Evolutionary conservation across 108 stramenopile species (phyloP).

Genomic region (Nannochloropsis oceanica): DNA sequence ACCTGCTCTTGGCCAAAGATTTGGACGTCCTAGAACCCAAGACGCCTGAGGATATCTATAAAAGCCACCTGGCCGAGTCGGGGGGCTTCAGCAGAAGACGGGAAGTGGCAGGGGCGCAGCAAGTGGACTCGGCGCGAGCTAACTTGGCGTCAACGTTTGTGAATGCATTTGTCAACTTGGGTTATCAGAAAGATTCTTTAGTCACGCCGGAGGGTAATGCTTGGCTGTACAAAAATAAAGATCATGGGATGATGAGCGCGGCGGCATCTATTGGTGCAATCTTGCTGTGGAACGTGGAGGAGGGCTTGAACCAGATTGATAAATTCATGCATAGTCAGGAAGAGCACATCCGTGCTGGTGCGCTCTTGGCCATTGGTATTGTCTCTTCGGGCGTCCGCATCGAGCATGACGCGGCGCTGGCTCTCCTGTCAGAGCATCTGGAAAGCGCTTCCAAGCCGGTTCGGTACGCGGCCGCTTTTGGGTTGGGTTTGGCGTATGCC

Average conservation of each 20-base stretch:
- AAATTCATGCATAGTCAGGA: conserved; percentile 89
- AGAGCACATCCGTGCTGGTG: conserved; percentile 92
- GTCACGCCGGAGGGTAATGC: conserved; percentile 3
- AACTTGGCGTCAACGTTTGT: conserved; percentile 97
- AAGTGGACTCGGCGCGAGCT: conserved; percentile 90
- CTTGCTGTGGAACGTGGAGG: conserved; percentile 96
- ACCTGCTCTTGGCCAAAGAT: conserved; percentile 51
- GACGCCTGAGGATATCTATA: conserved; percentile 97
- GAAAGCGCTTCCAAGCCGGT: conserved; percentile 40
- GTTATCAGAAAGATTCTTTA: conserved; percentile 70
- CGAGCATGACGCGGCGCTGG: conserved; percentile 91
- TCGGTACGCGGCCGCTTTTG: conserved; percentile 73
- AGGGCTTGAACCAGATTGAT: conserved; percentile 93
- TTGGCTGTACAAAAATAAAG: conserved; percentile 74
- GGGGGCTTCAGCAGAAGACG: conserved; percentile 67
- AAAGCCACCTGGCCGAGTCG: conserved; percentile 89
- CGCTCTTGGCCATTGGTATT: conserved; percentile 89
- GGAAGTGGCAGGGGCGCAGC: conserved; percentile 37
- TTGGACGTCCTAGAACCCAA: conserved; percentile 88
- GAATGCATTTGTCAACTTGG: conserved; percentile 97
- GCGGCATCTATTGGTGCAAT: conserved; percentile 90
- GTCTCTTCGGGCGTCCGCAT: conserved; percentile 76
- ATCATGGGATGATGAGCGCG: conserved; percentile 93
- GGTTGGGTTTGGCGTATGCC: conserved; percentile 94
- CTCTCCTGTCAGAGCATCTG: conserved; percentile 79